Base-by-base conservation (phyloP, 2,329 filamentous ascomycete genomes). In the Neofusicoccum umdonicola region DNA sequence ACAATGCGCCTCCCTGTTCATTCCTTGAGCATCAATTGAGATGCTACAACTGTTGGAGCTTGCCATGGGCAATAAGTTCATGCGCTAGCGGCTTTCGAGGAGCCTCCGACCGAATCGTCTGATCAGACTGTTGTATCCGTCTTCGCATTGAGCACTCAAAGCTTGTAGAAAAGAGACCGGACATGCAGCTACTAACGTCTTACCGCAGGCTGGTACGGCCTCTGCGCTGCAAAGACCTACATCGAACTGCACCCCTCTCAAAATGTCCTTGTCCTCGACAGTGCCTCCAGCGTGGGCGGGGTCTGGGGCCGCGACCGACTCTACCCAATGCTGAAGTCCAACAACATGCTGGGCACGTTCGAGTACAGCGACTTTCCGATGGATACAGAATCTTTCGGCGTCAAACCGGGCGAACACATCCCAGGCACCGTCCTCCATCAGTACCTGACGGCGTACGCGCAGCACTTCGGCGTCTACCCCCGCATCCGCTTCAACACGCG, bases 331-430 rank as follows among this genome's bases (percentile, higher is more conserved):
- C 71, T 82, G 12, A 76, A 75, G 65, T 78, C 78, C 6, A 81
- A 82, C 68, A 81, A 80, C 62, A 74, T 80, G 52, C 73, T 77
- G 35, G 72, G 74, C n/a, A 75, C 73, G 34, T 76, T 72, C 27
- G 78, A 81, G 70, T 81, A 75, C 50, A 74, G 73, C 37, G 79
- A 78, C 69, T 66, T 72, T 47, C 72, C 73, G 5, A 73, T 77
- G 72, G 68, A 67, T 15, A 70, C 68, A 4, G 27, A 27, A 8
- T 69, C 68, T 0, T 75, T 69, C 45, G 62, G 71, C 37, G 78
- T 83, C 57, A 77, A 81, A 47, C 68, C 72, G 0, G 83, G 84
- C 13, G 74, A 87, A 50, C 87, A 90, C 72, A 86, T 90, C 54
- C 83, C 87, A 0, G 88, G 86, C 0, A 68, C 78, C 0, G 80